A percentile compares a stretch with the other conserved stretches of the same genome.
Evolutionary conservation across 2,329 filamentous ascomycete genomes (phyloP).

Genomic region (Pseudocercospora eumusae): DNA sequence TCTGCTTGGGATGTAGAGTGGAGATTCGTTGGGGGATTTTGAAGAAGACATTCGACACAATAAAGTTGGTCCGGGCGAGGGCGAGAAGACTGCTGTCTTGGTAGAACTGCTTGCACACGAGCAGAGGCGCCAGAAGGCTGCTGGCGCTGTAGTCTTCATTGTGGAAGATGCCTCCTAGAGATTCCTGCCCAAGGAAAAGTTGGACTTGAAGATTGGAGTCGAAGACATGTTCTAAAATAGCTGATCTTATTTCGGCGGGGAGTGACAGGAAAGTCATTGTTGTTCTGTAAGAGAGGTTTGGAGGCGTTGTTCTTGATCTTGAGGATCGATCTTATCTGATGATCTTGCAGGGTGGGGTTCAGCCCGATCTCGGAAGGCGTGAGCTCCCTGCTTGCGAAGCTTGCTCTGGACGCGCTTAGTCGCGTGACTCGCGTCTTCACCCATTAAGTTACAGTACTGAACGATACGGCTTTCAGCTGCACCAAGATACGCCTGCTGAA

Average conservation of each 20-base stretch:
- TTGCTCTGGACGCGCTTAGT: background rate
- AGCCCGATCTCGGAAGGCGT: background rate
- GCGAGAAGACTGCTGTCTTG: slow-evolving; percentile 42
- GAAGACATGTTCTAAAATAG: slow-evolving; percentile 40
- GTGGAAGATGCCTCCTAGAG: slow-evolving; percentile 27
- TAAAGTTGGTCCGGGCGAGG: slow-evolving; percentile 42
- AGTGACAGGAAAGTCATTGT: too few relatives aligned
- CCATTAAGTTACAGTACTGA: too few relatives aligned
- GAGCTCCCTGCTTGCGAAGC: background rate
- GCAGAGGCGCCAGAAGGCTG: slow-evolving; percentile 37
- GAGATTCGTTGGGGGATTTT: slow-evolving; percentile 34
- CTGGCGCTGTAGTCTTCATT: slow-evolving; percentile 37
- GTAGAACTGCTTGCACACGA: slow-evolving; percentile 44
- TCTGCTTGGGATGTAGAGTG: slow-evolving; percentile 33
- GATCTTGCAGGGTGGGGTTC: slow-evolving; percentile 8
- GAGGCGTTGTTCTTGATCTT: background rate
- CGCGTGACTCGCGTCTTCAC: too few relatives aligned
- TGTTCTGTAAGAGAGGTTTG: too few relatives aligned
- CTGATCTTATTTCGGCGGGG: slow-evolving; percentile 42
- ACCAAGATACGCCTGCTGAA: too few relatives aligned
- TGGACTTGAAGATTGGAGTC: slow-evolving; percentile 16
- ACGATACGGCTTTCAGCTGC: too few relatives aligned
- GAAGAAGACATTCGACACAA: slow-evolving; percentile 40
- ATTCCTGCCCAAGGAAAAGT: slow-evolving; percentile 23
- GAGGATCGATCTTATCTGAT: slow-evolving; percentile 9